These are phyloP conservation scores for Fusarium compactum DNA, from an alignment of 2,329 filamentous ascomycete species.

Conservation along the genomic window DNA sequence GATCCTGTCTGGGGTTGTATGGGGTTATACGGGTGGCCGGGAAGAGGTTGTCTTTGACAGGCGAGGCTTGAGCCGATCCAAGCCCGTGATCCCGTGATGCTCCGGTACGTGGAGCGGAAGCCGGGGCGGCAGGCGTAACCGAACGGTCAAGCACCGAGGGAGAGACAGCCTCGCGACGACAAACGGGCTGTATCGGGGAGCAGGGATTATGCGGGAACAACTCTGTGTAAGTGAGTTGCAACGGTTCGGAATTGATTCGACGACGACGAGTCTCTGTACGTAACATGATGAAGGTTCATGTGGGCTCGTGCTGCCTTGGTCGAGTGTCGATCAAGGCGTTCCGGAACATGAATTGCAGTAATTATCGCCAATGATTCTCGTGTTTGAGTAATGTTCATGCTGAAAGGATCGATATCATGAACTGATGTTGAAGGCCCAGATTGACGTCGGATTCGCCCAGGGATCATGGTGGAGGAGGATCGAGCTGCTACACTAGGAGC, in stretches of 20 bases:
- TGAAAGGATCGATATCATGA: constrained; percentile 31
- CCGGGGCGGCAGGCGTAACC: constrained; percentile 44
- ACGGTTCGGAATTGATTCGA: constrained; percentile 21
- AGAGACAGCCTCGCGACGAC: constrained; percentile 26
- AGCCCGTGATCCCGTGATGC: constrained; percentile 49
- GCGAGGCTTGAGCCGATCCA: constrained; percentile 45
- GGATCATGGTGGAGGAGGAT: constrained; percentile 37
- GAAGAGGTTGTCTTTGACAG: constrained; percentile 28
- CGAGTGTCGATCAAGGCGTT: constrained; percentile 15
- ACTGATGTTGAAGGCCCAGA: constrained; percentile 29
- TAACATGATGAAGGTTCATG: constrained; percentile 19
- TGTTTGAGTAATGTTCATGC: constrained; percentile 7
- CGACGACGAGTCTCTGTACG: constrained; percentile 17
- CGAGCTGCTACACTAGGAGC: not conserved
- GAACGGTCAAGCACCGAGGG: constrained; percentile 42
- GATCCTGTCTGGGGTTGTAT: constrained; percentile 28
- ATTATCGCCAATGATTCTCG: not conserved
- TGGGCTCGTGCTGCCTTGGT: constrained; percentile 17
- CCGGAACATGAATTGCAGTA: constrained; percentile 1
- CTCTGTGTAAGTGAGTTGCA: constrained; percentile 28
- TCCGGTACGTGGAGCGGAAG: constrained; percentile 46
- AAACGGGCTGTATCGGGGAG: constrained; percentile 45
- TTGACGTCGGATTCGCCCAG: constrained; percentile 30
- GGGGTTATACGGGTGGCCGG: constrained; percentile 35
- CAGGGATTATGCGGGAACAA: constrained; percentile 41